phyloP scores from a whole-genome alignment of 2,329 filamentous ascomycete genomes.

The Coniochaeta ligniaria region DNA sequence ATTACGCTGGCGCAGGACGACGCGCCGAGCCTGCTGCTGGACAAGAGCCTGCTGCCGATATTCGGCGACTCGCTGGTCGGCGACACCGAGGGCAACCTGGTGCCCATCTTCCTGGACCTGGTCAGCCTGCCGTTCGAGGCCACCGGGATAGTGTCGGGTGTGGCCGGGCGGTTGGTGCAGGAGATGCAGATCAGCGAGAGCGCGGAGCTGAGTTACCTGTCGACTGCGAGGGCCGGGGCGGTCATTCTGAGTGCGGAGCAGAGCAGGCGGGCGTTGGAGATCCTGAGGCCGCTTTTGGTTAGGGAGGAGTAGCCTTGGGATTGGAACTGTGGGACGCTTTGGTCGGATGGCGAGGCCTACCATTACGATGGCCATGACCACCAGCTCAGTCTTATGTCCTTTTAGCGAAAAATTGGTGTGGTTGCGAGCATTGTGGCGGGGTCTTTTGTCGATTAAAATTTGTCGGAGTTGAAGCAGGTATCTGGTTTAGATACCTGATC shows the following conservation, averaged over 20 bases:
- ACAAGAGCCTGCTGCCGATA: conserved; percentile 57
- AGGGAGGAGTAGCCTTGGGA: conserved; percentile 15
- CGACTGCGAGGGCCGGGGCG: conserved; percentile 79
- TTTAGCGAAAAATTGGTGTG: background rate
- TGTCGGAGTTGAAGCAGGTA: background rate
- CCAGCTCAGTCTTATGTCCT: too few relatives aligned
- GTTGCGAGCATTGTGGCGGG: background rate
- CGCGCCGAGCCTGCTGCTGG: conserved; percentile 65
- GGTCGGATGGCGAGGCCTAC: too few relatives aligned
- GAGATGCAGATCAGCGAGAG: conserved; percentile 51
- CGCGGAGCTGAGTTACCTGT: conserved; percentile 84
- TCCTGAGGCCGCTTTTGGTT: conserved; percentile 48
- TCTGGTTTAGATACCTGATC: background rate
- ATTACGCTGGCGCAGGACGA: conserved; percentile 68
- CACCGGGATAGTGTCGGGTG: conserved; percentile 90
- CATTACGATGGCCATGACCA: too few relatives aligned
- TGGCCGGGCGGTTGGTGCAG: conserved; percentile 74
- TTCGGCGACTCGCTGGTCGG: conserved; percentile 72
- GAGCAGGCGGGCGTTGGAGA: conserved; percentile 64
- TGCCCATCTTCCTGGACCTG: conserved; percentile 86
- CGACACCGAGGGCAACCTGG: conserved; percentile 61
- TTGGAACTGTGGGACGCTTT: too few relatives aligned
- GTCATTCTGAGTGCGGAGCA: conserved; percentile 78
- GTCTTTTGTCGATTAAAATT: background rate
- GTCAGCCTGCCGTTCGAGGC: conserved; percentile 75